phyloP scores from a whole-genome alignment of 768 basidiomycete species.

The Postia placenta region DNA sequence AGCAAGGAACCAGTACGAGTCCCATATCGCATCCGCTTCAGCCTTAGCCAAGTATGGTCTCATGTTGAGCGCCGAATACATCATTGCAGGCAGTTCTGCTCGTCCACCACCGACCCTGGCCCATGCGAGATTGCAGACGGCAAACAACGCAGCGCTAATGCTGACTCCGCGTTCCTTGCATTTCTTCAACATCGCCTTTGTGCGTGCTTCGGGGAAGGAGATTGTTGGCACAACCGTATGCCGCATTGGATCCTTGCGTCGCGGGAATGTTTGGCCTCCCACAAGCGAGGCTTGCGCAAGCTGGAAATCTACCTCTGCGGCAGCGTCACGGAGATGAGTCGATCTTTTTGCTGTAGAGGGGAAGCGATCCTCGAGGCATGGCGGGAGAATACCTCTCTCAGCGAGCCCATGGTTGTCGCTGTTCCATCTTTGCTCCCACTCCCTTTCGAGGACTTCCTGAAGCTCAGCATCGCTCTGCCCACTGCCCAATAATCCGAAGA shows the following conservation, averaged over 20 bases:
- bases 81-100: slow-evolving; percentile 58
- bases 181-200: slow-evolving; percentile 55
- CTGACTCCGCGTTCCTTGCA: slow-evolving; percentile 72
- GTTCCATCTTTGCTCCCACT: slow-evolving; percentile 28
- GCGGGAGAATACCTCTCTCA: slow-evolving; percentile 26
- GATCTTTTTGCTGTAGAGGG: slow-evolving; percentile 19
- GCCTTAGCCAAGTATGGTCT: slow-evolving; percentile 46
- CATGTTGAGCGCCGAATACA: slow-evolving; percentile 83
- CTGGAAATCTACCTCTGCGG: slow-evolving; percentile 50
- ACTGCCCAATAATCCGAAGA: slow-evolving; percentile 56
- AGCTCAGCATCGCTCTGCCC: slow-evolving; percentile 24
- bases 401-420: slow-evolving; percentile 12
- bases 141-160: slow-evolving; percentile 70
- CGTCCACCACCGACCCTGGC: slow-evolving; percentile 39
- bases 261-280: slow-evolving; percentile 72
- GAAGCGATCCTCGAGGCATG: slow-evolving; percentile 40
- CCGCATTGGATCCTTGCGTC: slow-evolving; percentile 34
- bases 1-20: slow-evolving; percentile 79
- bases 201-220: slow-evolving; percentile 47
- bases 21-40: slow-evolving; percentile 27
- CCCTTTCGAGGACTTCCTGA: slow-evolving; percentile 23
- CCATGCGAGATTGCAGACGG: slow-evolving; percentile 74
- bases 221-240: slow-evolving; percentile 68
- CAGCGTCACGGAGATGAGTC: slow-evolving; percentile 35
- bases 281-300: slow-evolving; percentile 49